Conservation (phyloP, 2,329 filamentous ascomycete genomes). For the Hysterium pulicare region DNA sequence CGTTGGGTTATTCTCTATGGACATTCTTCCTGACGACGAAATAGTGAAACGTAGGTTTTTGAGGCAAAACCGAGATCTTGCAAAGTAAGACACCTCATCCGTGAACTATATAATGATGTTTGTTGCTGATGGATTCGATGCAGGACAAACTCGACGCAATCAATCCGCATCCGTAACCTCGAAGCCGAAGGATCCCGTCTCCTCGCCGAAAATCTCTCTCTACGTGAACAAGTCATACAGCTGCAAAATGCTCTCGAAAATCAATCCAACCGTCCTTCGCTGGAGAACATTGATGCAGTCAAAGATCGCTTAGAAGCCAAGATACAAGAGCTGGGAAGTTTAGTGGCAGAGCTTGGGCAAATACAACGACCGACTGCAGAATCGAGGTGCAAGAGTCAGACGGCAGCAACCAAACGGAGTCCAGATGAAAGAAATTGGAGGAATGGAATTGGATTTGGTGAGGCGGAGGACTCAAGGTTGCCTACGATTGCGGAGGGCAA, state of each 20-base stretch:
- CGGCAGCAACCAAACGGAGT: conserved; percentile 42
- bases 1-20: no score
- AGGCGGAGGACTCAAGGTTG: conserved; percentile 53
- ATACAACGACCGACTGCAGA: conserved; percentile 21
- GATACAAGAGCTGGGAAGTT: conserved; percentile 64
- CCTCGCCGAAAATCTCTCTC: conserved; percentile 73
- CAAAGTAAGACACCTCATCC: conserved; percentile 42
- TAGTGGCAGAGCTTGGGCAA: conserved; percentile 63
- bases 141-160: conserved; percentile 72
- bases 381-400: conserved; percentile 47
- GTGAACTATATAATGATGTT: not conserved
- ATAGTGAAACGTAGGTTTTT: conserved; percentile 75
- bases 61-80: conserved; percentile 80
- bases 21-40: no score
- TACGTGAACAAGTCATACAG: conserved; percentile 67
- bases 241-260: conserved; percentile 66
- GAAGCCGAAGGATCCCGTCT: conserved; percentile 73
- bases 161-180: conserved; percentile 70
- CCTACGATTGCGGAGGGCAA: conserved; percentile 70
- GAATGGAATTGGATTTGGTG: conserved; percentile 43
- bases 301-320: conserved; percentile 70
- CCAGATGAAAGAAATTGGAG: conserved; percentile 56
- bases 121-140: conserved; percentile 10
- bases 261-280: conserved; percentile 56
- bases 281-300: conserved; percentile 66